Base-by-base conservation (phyloP, 1,284 basidiomycete species). In the Trichosporon ovoides region DNA sequence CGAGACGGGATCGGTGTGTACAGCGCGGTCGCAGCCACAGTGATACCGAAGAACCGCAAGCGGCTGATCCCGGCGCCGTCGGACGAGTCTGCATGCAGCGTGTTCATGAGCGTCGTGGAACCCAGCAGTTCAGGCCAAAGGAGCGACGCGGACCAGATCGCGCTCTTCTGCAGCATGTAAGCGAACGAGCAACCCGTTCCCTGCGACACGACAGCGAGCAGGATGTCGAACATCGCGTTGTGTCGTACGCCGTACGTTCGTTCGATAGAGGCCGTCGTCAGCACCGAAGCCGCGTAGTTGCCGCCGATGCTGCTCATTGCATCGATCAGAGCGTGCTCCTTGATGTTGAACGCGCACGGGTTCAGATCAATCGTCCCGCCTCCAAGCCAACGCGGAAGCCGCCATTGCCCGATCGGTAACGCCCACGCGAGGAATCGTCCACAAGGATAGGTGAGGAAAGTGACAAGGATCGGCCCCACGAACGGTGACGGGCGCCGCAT, bases 101-200 rank as follows among this genome's bases (percentile, higher is more conserved):
- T 95, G 73, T 98, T 99, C 70, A 99, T 81, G 52, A 95, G 80
- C 14, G 95, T 95, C 66, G 92, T 92, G 1, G 85, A 84, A 46
- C 96, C 88, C 33, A 98, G 81, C 72, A 95, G 93, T 73, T 90
- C 87, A 0, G 96, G 96, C 96, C 96, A 98, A 53, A 98, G 87
- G 90, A 98, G 93, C 63, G 88, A 89, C 2, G 94, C 93, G 0
- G 96, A 96, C 88, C 87, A 92, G 0, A 96, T 89, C 14, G 75
- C 68, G 31, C 72, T 72, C 20, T 68, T 68, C 12, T 72, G 62
- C 20, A 63, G 62, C 3, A 76, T 51, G 1, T 95, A 96, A 0
- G 94, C 91, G n/a, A 96, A 81, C 24, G 89, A 87, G 68, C 97
- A 92, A 0, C 95, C 95, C 0, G 91, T 89, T 56, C 96, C 79